A percentile compares a stretch with the other conserved stretches of the same genome.
Evolutionary conservation across 257 asterid species (phyloP).

Genomic region (Nemophila menziesii): DNA sequence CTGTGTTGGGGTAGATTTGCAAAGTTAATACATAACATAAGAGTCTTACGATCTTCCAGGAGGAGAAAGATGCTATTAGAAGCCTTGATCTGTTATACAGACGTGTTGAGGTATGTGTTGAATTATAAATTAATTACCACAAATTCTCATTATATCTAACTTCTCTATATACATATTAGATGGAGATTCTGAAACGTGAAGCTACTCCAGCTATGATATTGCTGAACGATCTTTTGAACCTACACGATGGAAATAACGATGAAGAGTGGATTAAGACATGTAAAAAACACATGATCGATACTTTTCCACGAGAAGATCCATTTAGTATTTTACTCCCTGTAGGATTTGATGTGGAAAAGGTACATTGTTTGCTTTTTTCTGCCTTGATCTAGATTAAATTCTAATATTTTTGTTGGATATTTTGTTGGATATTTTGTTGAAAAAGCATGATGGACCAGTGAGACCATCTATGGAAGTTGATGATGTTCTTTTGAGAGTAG

Average conservation of each 20-base stretch:
- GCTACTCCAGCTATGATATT: slow-evolving; percentile 91
- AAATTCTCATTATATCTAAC: background rate
- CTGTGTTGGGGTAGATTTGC: too few species aligned
- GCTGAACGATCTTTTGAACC: slow-evolving; percentile 67
- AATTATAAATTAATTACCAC: too few species aligned
- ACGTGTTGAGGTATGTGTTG: slow-evolving; percentile 90
- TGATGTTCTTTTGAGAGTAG: slow-evolving; percentile 68
- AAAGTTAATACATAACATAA: too few species aligned
- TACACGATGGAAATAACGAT: slow-evolving; percentile 85
- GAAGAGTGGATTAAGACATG: slow-evolving; percentile 82
- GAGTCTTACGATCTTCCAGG: slow-evolving; percentile 33
- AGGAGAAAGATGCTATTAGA: slow-evolving; percentile 87
- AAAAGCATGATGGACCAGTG: slow-evolving; percentile 77
- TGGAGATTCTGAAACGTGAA: slow-evolving; percentile 78
- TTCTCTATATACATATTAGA: slow-evolving; percentile 24
- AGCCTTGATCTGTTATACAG: slow-evolving; percentile 94
- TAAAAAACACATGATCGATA: slow-evolving; percentile 63
- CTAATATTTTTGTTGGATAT: background rate
- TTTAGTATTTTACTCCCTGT: slow-evolving; percentile 82
- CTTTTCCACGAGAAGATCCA: slow-evolving; percentile 94
- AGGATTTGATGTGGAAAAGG: slow-evolving; percentile 88
- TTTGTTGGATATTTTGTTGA: too few species aligned
- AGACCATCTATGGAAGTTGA: slow-evolving; percentile 50
- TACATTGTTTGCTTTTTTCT: slow-evolving; percentile 8
- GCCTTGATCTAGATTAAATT: background rate